Percentiles rank a stretch among this genome's conserved stretches.
phyloP scores from a whole-genome alignment of 306 rosid species.

The Vigna unguiculata region DNA sequence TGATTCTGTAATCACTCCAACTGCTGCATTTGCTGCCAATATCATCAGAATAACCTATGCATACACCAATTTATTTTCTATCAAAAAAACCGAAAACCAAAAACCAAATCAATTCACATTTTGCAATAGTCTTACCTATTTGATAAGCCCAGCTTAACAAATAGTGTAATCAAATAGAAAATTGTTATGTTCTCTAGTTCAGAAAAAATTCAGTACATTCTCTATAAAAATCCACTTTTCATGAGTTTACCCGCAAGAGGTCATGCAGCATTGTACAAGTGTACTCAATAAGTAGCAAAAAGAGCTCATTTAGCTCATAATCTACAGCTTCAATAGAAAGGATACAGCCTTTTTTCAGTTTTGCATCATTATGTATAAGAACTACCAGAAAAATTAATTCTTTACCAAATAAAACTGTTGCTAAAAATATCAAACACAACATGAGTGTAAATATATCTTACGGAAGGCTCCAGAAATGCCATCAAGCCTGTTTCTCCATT shows the following conservation, averaged over 20 bases:
- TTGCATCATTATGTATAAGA: constrained; percentile 22
- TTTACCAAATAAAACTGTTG: constrained; percentile 27
- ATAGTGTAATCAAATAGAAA: constrained; percentile 19
- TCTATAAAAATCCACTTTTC: constrained; percentile 11
- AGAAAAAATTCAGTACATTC: background rate
- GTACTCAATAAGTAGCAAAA: constrained; percentile 34
- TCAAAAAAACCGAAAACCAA: constrained; percentile 52
- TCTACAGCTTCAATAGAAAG: constrained; percentile 28
- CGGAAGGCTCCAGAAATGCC: constrained; percentile 99
- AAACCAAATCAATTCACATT: constrained; percentile 34
- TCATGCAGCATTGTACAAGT: constrained; percentile 18
- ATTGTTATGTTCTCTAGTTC: background rate
- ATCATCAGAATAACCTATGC: constrained; percentile 91
- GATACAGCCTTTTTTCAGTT: constrained; percentile 34
- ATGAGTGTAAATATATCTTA: constrained; percentile 52
- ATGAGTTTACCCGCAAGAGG: constrained; percentile 21
- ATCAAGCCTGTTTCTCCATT: constrained; percentile 94
- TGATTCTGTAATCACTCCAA: constrained; percentile 95
- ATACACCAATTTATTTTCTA: constrained; percentile 25
- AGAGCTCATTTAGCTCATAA: constrained; percentile 41
- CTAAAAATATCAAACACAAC: constrained; percentile 29
- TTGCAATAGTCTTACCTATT: constrained; percentile 14
- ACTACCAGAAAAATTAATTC: background rate
- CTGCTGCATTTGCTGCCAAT: constrained; percentile 97
- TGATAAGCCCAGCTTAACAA: constrained; percentile 17